Conservation (phyloP, 1,139 yeast species). For the Diutina rugosa region DNA sequence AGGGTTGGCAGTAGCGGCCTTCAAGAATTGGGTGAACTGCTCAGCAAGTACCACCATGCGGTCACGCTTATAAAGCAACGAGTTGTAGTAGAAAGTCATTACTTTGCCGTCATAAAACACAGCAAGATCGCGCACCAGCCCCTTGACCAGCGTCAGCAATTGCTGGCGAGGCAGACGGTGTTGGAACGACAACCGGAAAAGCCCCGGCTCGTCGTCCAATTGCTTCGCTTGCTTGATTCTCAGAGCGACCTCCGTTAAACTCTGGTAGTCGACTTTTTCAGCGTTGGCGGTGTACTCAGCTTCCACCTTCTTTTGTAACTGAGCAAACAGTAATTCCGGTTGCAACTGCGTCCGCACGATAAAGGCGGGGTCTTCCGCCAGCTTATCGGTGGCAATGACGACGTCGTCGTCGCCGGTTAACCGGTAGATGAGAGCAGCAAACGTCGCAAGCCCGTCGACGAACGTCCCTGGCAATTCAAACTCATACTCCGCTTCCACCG, state of each 20-base stretch:
- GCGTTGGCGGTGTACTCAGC: conserved; percentile 27
- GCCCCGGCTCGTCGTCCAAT: conserved; percentile 45
- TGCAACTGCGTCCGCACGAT: conserved; percentile 51
- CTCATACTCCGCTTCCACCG: conserved; percentile 46
- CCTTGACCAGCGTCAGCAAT: conserved; percentile 33
- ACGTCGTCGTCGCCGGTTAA: conserved; percentile 92
- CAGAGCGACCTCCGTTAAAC: conserved; percentile 46
- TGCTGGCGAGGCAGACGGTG: conserved; percentile 28
- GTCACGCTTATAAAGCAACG: conserved; percentile 57
- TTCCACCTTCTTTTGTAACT: conserved; percentile 34
- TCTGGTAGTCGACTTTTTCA: conserved; percentile 23
- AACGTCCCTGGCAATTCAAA: neutral
- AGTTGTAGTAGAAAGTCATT: conserved; percentile 50
- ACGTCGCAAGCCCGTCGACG: neutral
- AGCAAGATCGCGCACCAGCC: conserved; percentile 55
- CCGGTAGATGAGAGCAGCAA: conserved; percentile 45
- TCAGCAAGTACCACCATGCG: conserved; percentile 62
- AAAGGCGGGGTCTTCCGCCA: conserved; percentile 27
- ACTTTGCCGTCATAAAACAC: conserved; percentile 21
- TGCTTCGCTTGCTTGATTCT: conserved; percentile 34
- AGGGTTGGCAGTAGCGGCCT: conserved; percentile 15
- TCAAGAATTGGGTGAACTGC: conserved; percentile 50
- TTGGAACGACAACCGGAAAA: conserved; percentile 55
- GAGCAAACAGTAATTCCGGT: conserved; percentile 38
- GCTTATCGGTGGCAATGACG: conserved; percentile 58